Base-by-base conservation (phyloP, 2,329 filamentous ascomycete genomes). In the Xylaria sp. region DNA sequence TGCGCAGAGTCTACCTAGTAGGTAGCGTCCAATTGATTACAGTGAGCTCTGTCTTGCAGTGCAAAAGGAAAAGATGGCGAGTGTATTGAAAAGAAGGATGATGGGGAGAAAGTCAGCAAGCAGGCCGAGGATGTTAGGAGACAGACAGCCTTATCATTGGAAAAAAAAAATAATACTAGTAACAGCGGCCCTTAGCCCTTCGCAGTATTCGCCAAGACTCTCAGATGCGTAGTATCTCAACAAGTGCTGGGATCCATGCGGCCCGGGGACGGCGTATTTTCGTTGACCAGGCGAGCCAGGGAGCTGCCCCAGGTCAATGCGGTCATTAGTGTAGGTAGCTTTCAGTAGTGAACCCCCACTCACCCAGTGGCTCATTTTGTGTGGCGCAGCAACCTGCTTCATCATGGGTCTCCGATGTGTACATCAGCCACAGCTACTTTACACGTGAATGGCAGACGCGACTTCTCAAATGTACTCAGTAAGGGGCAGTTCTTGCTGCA, bases 231-330 rank as follows among this genome's bases (percentile, higher is more conserved):
- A n/a, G 21, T 31, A 25, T 12, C 21, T 28, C 5, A 28, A 15
- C 8, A 9, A 15, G 35, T 7, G 3, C 35, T 37, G 35, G 35
- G 35, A 51, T 49, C 55, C 57, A 45, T 17, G 49, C 14, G 12
- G 43, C n/a, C n/a, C n/a, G n/a, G n/a, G n/a, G n/a, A n/a, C n/a
- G 19, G 21, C 19, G 28, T 23, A 43, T 17, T 67, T 63, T 63
- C 23, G 45, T 68, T 67, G 62, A 63, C 61, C 47, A 37, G 62
- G 54, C n/a, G n/a, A n/a, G n/a, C n/a, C n/a, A n/a, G n/a, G n/a
- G n/a, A n/a, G n/a, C n/a, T n/a, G n/a, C n/a, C n/a, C n/a, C n/a
- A n/a, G n/a, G n/a, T n/a, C n/a, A n/a, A n/a, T n/a, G n/a, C n/a
- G n/a, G n/a, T n/a, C n/a, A n/a, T n/a, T n/a, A n/a, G n/a, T n/a